Conservation (phyloP, 768 basidiomycete genomes). For the Aureoboletus auriporus region DNA sequence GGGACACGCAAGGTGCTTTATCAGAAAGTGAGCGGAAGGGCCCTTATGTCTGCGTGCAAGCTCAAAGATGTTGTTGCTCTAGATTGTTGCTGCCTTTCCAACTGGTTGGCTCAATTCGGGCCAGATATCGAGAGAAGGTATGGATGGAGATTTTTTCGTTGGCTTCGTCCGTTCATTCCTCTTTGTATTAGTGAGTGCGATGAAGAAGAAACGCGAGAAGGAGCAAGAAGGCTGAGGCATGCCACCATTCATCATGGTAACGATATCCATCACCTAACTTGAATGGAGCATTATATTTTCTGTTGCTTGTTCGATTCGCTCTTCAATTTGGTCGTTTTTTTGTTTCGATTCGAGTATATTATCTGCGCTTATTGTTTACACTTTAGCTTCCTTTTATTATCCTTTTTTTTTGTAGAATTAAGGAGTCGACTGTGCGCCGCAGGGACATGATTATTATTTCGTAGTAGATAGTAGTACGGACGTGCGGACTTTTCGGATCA, state of each 20-base stretch:
- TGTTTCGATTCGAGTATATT: conserved; percentile 9
- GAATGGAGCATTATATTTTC: conserved; percentile 11
- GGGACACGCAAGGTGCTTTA: conserved; percentile 76
- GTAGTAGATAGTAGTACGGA: too few relatives aligned
- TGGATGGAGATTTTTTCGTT: conserved; percentile 13
- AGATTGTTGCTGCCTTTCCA: conserved; percentile 81
- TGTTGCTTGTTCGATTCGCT: not conserved
- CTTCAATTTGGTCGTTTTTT: not conserved
- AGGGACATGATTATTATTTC: too few relatives aligned
- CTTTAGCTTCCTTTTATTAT: conserved; percentile 14
- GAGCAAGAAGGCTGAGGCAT: conserved; percentile 45
- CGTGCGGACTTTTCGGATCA: too few relatives aligned
- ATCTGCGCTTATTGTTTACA: conserved; percentile 9
- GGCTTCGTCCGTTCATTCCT: not conserved
- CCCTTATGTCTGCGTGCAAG: not conserved
- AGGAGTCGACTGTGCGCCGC: too few relatives aligned
- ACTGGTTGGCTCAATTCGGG: conserved; percentile 84
- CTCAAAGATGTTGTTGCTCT: not conserved
- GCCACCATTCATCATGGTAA: too few relatives aligned
- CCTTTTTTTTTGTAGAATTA: not conserved
- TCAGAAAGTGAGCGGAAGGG: conserved; percentile 51
- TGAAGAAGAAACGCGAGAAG: conserved; percentile 79
- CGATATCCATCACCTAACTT: conserved; percentile 13
- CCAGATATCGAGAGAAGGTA: conserved; percentile 84
- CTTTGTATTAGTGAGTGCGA: conserved; percentile 59